Evolutionary conservation across 108 stramenopile species (phyloP).

Genomic region (Hondaea fermentalgiana): DNA sequence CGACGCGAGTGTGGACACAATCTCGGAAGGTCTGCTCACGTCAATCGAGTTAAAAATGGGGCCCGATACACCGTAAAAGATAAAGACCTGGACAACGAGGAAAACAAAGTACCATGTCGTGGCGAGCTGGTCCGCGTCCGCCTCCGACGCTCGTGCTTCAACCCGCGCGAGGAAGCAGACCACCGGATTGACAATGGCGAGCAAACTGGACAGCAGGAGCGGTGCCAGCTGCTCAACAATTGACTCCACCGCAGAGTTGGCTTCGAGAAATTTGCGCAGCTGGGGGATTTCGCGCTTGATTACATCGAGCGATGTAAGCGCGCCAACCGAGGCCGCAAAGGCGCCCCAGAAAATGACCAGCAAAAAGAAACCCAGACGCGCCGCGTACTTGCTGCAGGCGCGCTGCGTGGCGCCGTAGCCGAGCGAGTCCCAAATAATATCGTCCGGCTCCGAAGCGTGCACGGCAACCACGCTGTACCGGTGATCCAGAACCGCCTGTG

Average conservation of each 20-base stretch:
- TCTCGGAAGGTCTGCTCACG: background rate
- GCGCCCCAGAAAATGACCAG: background rate
- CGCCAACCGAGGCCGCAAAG: background rate
- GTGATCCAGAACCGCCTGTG: background rate
- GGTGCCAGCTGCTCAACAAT: background rate
- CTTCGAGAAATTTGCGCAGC: background rate
- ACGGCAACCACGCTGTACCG: background rate
- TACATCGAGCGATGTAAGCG: background rate
- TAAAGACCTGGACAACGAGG: conserved; percentile 5
- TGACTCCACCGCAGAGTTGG: background rate
- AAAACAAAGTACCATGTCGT: conserved; percentile 13
- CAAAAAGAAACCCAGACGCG: background rate
- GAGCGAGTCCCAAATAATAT: background rate
- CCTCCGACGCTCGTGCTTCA: background rate
- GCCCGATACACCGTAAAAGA: conserved; percentile 5
- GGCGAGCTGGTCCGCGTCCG: background rate
- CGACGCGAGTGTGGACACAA: background rate
- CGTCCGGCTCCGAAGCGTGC: background rate
- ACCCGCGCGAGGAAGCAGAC: background rate
- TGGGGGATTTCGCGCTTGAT: background rate
- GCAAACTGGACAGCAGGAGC: background rate
- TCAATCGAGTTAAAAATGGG: background rate
- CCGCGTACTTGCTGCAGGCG: background rate
- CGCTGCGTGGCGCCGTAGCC: background rate
- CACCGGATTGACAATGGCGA: background rate